phyloP scores from a whole-genome alignment of 768 basidiomycete genomes.

The Russula virescens region DNA sequence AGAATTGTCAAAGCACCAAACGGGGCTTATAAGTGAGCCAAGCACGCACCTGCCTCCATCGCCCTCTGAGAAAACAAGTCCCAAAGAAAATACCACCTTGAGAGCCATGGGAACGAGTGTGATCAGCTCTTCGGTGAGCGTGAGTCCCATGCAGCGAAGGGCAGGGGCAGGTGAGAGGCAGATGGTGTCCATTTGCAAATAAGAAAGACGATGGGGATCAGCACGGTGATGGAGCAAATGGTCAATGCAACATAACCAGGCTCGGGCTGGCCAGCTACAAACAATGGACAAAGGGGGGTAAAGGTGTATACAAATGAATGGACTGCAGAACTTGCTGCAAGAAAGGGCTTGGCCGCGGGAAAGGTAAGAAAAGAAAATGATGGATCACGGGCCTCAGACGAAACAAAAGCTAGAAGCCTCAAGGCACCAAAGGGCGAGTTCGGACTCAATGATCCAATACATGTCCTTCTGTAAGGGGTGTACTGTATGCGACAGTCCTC shows the following conservation, averaged over 20 bases:
- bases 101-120: constrained; percentile 59
- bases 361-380: neutral
- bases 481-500: neutral
- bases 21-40: too few species aligned
- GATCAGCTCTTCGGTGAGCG: constrained; percentile 39
- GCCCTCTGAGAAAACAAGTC: constrained; percentile 46
- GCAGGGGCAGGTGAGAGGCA: constrained; percentile 68
- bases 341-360: neutral
- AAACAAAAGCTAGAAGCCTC: neutral
- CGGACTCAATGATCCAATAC: too few species aligned
- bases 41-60: constrained; percentile 43
- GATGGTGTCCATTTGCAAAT: constrained; percentile 28
- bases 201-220: constrained; percentile 24
- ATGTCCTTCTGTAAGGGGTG: neutral
- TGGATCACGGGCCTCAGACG: neutral
- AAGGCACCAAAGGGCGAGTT: too few species aligned
- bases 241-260: constrained; percentile 35
- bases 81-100: constrained; percentile 54
- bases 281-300: constrained; percentile 7
- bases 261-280: constrained; percentile 30
- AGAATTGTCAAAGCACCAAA: neutral
- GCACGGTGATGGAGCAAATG: constrained; percentile 9
- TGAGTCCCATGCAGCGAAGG: constrained; percentile 61
- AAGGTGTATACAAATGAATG: constrained; percentile 36
- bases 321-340: constrained; percentile 46